A percentile compares a stretch with the other conserved stretches of the same genome.
Conservation (phyloP, 2,329 filamentous ascomycete species). For the Colletotrichum truncatum region DNA sequence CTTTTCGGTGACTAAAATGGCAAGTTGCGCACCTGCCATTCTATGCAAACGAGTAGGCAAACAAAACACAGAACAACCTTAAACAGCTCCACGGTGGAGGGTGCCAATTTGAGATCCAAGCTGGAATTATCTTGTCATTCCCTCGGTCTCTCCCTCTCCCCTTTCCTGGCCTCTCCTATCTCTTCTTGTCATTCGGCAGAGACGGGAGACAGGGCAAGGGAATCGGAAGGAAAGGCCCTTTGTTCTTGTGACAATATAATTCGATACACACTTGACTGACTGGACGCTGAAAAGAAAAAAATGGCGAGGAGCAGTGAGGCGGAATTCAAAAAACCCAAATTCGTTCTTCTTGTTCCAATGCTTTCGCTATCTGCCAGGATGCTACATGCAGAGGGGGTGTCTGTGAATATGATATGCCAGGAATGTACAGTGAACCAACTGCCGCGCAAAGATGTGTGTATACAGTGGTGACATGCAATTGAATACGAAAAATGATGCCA, state of each 20-base stretch:
- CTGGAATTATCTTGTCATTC: too few relatives aligned
- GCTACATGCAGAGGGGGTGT: not conserved
- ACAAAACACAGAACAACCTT: slow-evolving; percentile 27
- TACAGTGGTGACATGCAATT: not conserved
- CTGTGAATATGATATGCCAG: not conserved
- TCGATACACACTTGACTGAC: too few relatives aligned
- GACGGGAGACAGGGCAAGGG: not conserved
- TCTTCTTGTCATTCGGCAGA: not conserved
- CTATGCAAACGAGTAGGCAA: slow-evolving; percentile 17
- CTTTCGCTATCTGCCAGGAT: not conserved
- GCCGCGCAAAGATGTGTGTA: not conserved
- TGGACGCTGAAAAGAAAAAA: too few relatives aligned
- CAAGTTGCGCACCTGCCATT: slow-evolving; percentile 2
- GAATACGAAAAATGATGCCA: not conserved
- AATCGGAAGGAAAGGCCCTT: not conserved
- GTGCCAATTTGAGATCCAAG: not conserved
- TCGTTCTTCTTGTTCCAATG: slow-evolving; percentile 4
- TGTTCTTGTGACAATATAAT: too few relatives aligned
- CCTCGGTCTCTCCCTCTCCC: too few relatives aligned
- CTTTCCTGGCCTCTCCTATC: not conserved
- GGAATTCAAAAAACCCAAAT: not conserved
- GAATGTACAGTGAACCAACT: not conserved
- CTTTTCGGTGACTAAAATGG: not conserved
- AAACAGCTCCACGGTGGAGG: not conserved
- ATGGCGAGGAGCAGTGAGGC: too few relatives aligned